Evolutionary conservation across 2,329 filamentous ascomycete species (phyloP).

Genomic region (Aspergillus pseudoterreus): DNA sequence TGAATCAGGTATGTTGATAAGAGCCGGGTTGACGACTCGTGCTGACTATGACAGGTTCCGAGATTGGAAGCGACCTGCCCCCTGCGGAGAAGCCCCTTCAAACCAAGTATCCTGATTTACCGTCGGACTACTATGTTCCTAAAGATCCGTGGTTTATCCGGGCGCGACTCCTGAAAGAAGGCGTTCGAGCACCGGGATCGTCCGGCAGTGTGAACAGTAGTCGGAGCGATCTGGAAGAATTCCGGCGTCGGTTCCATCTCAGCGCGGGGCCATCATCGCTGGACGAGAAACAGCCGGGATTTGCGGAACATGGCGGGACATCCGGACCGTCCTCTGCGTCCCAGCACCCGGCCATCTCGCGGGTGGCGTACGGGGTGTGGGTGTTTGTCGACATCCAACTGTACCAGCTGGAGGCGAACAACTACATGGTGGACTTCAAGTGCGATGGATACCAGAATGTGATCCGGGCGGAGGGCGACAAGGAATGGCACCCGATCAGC

Average conservation of each 20-base stretch:
- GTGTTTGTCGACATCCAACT: conserved; percentile 96
- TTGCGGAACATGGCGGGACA: conserved; percentile 29
- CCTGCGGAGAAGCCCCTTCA: conserved; percentile 37
- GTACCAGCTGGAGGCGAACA: conserved; percentile 86
- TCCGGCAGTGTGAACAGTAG: conserved; percentile 38
- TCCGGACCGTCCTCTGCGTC: conserved; percentile 37
- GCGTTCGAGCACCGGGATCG: conserved; percentile 57
- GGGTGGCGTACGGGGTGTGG: conserved; percentile 67
- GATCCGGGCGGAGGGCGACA: conserved; percentile 48
- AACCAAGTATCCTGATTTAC: conserved; percentile 42
- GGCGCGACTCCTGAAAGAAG: conserved; percentile 80
- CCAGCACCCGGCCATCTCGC: conserved; percentile 31
- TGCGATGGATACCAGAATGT: conserved; percentile 96
- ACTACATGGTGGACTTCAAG: conserved; percentile 97
- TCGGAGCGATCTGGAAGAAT: conserved; percentile 40
- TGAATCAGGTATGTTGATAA: conserved; percentile 31
- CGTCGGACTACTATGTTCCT: conserved; percentile 72
- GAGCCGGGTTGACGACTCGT: neutral
- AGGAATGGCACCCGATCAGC: conserved; percentile 48
- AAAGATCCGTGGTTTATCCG: conserved; percentile 94
- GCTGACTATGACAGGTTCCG: conserved; percentile 21
- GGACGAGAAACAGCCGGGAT: conserved; percentile 31
- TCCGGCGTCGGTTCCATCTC: conserved; percentile 37
- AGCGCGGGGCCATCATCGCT: conserved; percentile 29
- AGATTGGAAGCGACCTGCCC: conserved; percentile 35